Percentiles rank a stretch among this genome's conserved stretches.
phyloP scores from a whole-genome alignment of 192 early-diverging fungal species.

The Backusella parvicylindrica region DNA sequence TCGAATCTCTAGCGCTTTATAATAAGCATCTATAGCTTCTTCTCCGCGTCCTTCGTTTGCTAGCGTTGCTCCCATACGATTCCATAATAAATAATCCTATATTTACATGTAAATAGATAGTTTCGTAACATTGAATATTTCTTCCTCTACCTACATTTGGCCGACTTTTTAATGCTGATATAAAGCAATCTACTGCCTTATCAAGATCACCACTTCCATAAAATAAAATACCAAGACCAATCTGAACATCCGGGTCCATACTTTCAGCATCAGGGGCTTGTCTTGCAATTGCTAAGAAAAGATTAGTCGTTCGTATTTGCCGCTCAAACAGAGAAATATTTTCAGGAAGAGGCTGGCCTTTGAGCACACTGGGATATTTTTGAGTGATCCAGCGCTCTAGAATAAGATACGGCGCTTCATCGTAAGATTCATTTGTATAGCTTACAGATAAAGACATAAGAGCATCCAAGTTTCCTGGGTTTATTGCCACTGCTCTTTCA shows the following conservation, averaged over 20 bases:
- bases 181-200: conserved; percentile 98
- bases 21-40: conserved; percentile 93
- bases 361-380: conserved; percentile 62
- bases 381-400: conserved; percentile 84
- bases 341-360: conserved; percentile 20
- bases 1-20: conserved; percentile 88
- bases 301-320: conserved; percentile 64
- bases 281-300: conserved; percentile 80
- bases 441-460: conserved; percentile 83
- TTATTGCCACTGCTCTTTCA: conserved; percentile 70
- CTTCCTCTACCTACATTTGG: conserved; percentile 45
- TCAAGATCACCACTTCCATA: conserved; percentile 88
- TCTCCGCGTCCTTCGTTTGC: conserved; percentile 80
- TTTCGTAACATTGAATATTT: not conserved
- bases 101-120: not conserved
- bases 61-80: conserved; percentile 93
- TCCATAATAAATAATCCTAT: conserved; percentile 92
- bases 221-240: conserved; percentile 96
- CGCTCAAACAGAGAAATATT: conserved; percentile 41
- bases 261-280: conserved; percentile 31
- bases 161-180: conserved; percentile 80
- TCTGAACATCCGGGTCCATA: conserved; percentile 91
- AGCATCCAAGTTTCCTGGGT: conserved; percentile 62
- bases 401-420: conserved; percentile 83
- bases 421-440: conserved; percentile 92